Evolutionary conservation across 2,329 filamentous ascomycete species (phyloP).

Genomic region (Mollisiaceae sp.): DNA sequence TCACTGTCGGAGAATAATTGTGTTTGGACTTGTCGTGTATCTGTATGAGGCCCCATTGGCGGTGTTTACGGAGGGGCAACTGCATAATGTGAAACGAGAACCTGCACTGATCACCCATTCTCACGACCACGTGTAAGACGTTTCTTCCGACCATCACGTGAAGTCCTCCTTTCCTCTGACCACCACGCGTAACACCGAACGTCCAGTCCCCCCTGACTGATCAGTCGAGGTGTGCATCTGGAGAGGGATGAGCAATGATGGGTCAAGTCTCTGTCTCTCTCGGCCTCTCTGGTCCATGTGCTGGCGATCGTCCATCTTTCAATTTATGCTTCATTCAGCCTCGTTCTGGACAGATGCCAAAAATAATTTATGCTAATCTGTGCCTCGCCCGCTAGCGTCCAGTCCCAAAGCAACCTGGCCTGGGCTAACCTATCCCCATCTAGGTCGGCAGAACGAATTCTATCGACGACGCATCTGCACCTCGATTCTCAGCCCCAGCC

Average conservation of each 20-base stretch:
- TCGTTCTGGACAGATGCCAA: background rate
- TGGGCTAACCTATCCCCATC: background rate
- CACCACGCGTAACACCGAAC: background rate
- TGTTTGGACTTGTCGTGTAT: background rate
- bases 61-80: constrained; percentile 7
- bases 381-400: background rate
- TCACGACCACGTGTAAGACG: constrained; percentile 1
- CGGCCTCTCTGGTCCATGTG: background rate
- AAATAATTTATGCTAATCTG: constrained; percentile 1
- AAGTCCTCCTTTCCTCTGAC: background rate
- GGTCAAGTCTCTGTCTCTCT: background rate
- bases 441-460: background rate
- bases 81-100: constrained; percentile 14
- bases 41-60: constrained; percentile 6
- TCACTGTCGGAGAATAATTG: constrained; percentile 45
- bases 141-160: constrained; percentile 4
- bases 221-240: background rate
- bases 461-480: background rate
- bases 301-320: background rate
- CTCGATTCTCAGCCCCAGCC: background rate
- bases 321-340: constrained; percentile 12
- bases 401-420: background rate
- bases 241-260: background rate
- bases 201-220: background rate
- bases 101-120: constrained; percentile 10